Conservation (phyloP, 768 basidiomycete genomes). For the Calocybe indica region DNA sequence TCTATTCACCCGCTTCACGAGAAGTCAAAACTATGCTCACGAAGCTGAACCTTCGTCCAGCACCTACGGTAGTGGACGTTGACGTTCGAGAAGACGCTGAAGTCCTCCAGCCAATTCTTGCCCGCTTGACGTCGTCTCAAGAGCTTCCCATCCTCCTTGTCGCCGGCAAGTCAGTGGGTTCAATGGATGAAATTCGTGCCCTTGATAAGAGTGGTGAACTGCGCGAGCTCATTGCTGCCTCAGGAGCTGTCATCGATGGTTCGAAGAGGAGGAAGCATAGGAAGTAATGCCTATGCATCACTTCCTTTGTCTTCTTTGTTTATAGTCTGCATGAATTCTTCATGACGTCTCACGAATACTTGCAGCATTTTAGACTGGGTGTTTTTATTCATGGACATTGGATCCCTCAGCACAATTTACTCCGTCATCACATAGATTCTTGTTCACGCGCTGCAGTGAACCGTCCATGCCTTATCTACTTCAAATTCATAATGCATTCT, state of each 20-base stretch:
- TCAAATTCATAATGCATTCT: too few species aligned
- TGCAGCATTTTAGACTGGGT: neutral
- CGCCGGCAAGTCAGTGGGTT: slow-evolving; percentile 53
- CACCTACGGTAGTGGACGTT: slow-evolving; percentile 63
- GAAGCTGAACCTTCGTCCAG: slow-evolving; percentile 51
- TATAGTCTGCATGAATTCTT: slow-evolving; percentile 2
- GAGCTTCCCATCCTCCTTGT: slow-evolving; percentile 66
- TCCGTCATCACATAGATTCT: neutral
- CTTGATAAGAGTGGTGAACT: slow-evolving; percentile 49
- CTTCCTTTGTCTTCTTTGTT: slow-evolving; percentile 2
- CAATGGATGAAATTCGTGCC: slow-evolving; percentile 44
- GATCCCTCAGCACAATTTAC: neutral
- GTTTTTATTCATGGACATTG: slow-evolving; percentile 1
- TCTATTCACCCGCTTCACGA: slow-evolving; percentile 58
- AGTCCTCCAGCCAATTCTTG: slow-evolving; percentile 56
- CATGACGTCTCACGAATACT: neutral
- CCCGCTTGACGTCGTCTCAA: slow-evolving; percentile 47
- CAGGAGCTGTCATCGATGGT: slow-evolving; percentile 53
- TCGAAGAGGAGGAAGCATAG: slow-evolving; percentile 48
- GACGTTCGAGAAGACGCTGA: slow-evolving; percentile 68
- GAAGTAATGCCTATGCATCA: slow-evolving; percentile 18
- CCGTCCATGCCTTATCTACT: too few species aligned
- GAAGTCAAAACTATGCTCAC: slow-evolving; percentile 59
- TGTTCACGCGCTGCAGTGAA: too few species aligned
- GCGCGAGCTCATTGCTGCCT: slow-evolving; percentile 37